phyloP scores from a whole-genome alignment of 164 flowering plant species.

The Chloranthus sessilifolius region DNA sequence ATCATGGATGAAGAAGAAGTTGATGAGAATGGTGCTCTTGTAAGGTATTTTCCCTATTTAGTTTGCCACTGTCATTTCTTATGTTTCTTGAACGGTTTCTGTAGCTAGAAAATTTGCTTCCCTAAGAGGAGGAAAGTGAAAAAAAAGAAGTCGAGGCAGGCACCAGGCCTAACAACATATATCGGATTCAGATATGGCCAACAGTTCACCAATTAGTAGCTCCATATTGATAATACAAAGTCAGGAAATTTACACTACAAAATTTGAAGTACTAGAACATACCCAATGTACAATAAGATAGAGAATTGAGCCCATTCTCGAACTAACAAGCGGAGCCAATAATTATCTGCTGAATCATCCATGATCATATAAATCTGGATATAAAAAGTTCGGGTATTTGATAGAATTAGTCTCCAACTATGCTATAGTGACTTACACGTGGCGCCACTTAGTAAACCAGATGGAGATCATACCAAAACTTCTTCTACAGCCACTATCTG shows the following conservation, averaged over 20 bases:
- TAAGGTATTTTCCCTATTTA: no score
- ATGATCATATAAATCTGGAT: slow-evolving; percentile 66
- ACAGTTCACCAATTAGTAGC: no score
- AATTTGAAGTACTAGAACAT: slow-evolving; percentile 17
- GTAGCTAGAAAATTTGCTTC: no score
- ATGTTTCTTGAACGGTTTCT: no score
- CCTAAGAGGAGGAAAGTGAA: no score
- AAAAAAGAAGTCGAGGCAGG: no score
- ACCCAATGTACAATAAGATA: slow-evolving; percentile 86
- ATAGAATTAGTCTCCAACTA: background rate
- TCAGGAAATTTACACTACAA: background rate
- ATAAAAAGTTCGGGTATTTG: background rate
- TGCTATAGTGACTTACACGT: background rate
- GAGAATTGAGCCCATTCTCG: slow-evolving; percentile 82
- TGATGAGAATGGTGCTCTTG: no score
- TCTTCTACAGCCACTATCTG: slow-evolving; percentile 72
- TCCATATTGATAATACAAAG: no score
- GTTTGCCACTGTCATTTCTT: no score
- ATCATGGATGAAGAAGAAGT: no score
- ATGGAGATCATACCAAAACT: slow-evolving; percentile 54
- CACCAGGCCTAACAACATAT: no score
- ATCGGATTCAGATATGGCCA: no score
- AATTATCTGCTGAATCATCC: slow-evolving; percentile 51
- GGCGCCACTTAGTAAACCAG: background rate
- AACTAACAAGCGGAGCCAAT: slow-evolving; percentile 73